Base-by-base conservation (phyloP, 1,284 basidiomycete species). In the Boletus nobilissimus region DNA sequence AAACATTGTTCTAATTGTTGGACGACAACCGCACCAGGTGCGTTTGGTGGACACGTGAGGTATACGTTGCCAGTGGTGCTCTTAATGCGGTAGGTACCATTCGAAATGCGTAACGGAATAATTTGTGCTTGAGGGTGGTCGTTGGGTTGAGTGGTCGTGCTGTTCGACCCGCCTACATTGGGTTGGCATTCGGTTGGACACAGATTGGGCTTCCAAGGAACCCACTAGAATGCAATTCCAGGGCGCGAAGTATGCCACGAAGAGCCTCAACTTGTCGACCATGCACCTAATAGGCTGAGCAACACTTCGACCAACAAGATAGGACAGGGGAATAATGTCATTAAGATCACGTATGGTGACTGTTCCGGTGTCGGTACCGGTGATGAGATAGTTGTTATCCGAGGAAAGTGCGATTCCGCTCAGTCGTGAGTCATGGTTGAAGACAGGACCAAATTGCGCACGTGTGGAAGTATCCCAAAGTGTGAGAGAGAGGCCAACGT, bases 401-500 rank as follows among this genome's bases (percentile, higher is more conserved):
- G 29, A 11, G 16, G 74, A 76, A 18, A 76, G 65, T 29, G 74
- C 72, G 2, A 76, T 75, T 19, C 71, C 66, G 11, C 64, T 16
- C 19, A 64, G n/a, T 29, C 38, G 18, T 24, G 36, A 16, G 14
- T 48, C 24, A 5, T 73, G 48, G 11, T 6, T 24, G n/a, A 74
- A 48, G 63, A 48, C 40, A 48, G 64, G 46, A 14, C 51, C 32
- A 26, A 75, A 57, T 40, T 24, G 62, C 32, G 63, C 40, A 38
- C 32, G 16, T 5, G 74, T 74, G 3, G 64, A 46, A 29, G 72
- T n/a, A 51, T 75, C 74, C 74, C 63, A 75, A 38, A 75, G n/a
- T 9, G 74, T 60, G 32, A 75, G 16, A 22, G 14, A 46, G 13
- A 32, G 18, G 29, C 74, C 74, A 14, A 67, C 24, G 29, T 36